phyloP scores from a whole-genome alignment of 345 rosid species.

The Eucalyptus cladocalyx region DNA sequence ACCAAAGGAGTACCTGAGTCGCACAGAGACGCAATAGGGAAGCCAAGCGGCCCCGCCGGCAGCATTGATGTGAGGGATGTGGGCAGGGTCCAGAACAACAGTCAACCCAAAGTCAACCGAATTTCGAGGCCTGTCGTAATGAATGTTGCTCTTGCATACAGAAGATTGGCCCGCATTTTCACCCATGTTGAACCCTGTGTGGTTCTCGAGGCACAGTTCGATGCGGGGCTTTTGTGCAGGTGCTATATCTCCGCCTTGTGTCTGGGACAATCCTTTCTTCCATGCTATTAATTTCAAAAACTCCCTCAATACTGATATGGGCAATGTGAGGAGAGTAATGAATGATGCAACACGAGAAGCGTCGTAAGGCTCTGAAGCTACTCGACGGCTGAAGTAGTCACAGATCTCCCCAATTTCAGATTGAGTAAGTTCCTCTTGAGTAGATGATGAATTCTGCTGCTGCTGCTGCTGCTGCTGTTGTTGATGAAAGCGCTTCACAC shows the following conservation, averaged over 20 bases:
- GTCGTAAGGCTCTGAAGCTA: conserved; percentile 97
- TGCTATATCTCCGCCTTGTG: conserved; percentile 74
- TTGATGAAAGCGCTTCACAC: conserved; percentile 91
- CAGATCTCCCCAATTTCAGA: conserved; percentile 89
- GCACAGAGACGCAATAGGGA: conserved; percentile 89
- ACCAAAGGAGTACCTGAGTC: conserved; percentile 67
- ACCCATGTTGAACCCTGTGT: conserved; percentile 32
- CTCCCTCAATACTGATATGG: conserved; percentile 84
- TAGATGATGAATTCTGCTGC: conserved; percentile 46
- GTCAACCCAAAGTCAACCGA: conserved; percentile 85
- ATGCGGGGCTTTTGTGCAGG: conserved; percentile 89
- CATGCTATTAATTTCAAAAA: conserved; percentile 93
- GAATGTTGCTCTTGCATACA: conserved; percentile 78
- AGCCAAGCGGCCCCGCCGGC: conserved; percentile 99
- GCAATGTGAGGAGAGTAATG: conserved; percentile 96
- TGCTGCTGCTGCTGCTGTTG: conserved; percentile 88
- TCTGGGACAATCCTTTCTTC: conserved; percentile 82
- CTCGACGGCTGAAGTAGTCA: conserved; percentile 96
- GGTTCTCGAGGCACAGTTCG: conserved; percentile 91
- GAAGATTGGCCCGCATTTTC: conserved; percentile 30
- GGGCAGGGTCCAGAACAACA: conserved; percentile 90
- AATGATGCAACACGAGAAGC: conserved; percentile 98
- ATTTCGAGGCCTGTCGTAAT: conserved; percentile 67
- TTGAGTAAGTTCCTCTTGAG: conserved; percentile 85
- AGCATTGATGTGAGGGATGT: conserved; percentile 63